Evolutionary conservation across 108 stramenopile species (phyloP).

Genomic region (Poteriospumella lacustris): DNA sequence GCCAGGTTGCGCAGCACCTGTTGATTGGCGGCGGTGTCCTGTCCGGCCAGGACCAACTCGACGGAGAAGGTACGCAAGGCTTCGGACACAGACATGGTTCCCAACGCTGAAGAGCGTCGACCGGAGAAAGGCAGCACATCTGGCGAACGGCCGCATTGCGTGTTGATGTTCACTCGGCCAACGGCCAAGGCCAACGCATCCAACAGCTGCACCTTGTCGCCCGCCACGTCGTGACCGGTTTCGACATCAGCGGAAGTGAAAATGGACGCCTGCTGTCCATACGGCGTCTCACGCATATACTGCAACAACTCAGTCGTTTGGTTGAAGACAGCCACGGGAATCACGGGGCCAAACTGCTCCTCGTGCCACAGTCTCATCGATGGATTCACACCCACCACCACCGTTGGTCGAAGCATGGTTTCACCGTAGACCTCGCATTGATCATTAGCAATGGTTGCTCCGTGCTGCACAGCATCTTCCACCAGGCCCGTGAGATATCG

Average conservation of each 20-base stretch:
- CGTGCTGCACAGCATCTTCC: slow-evolving; percentile 68
- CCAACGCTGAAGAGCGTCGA: slow-evolving; percentile 72
- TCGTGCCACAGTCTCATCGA: slow-evolving; percentile 67
- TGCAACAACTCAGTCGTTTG: slow-evolving; percentile 56
- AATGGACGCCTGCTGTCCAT: slow-evolving; percentile 76
- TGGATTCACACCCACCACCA: slow-evolving; percentile 64
- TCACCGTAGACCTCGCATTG: slow-evolving; percentile 51
- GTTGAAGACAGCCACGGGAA: slow-evolving; percentile 68
- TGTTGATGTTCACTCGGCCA: slow-evolving; percentile 80
- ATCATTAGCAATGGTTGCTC: slow-evolving; percentile 66
- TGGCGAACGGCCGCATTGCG: slow-evolving; percentile 72
- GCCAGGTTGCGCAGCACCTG: background rate
- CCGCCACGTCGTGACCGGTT: no score
- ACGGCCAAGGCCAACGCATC: slow-evolving; percentile 70
- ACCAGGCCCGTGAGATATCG: slow-evolving; percentile 68
- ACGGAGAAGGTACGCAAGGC: slow-evolving; percentile 31
- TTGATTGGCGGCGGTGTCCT: background rate
- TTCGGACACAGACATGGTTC: slow-evolving; percentile 67
- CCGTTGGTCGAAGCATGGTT: slow-evolving; percentile 75
- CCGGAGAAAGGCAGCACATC: slow-evolving; percentile 76
- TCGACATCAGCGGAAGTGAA: slow-evolving; percentile 50
- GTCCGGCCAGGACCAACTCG: slow-evolving; percentile 30
- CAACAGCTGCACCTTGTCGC: slow-evolving; percentile 34
- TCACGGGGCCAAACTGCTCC: slow-evolving; percentile 81
- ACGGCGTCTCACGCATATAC: slow-evolving; percentile 60